Evolutionary conservation across 306 rosid species (phyloP).

Genomic region (Lathyrus oleraceus): DNA sequence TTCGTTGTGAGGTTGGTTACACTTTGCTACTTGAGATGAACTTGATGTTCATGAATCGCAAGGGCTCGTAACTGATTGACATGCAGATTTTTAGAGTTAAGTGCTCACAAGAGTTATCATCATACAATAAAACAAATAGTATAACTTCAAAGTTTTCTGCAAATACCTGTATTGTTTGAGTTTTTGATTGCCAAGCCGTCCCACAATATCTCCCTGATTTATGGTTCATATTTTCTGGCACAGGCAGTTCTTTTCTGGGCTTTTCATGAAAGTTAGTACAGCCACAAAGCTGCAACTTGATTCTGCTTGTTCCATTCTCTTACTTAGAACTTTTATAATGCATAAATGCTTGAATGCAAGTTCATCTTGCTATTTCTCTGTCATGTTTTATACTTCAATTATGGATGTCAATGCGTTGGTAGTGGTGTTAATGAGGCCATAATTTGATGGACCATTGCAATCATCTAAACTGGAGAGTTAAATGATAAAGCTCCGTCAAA

Average conservation of each 20-base stretch:
- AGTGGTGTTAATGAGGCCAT: conserved; percentile 13
- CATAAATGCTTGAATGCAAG: conserved; percentile 11
- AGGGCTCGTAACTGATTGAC: neutral
- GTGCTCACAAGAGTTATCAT: neutral
- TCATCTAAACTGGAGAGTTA: conserved; percentile 1
- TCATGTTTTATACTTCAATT: conserved; percentile 2
- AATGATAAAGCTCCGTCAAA: neutral
- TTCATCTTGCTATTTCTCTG: conserved; percentile 8
- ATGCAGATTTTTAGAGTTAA: neutral
- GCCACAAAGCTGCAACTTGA: conserved; percentile 8
- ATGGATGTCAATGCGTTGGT: neutral
- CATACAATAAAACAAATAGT: neutral
- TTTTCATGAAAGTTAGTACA: conserved; percentile 16
- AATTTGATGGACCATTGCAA: conserved; percentile 12
- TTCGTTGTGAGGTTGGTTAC: conserved; percentile 14
- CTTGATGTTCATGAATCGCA: conserved; percentile 3
- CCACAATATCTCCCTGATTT: conserved; percentile 1
- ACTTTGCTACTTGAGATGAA: conserved; percentile 20
- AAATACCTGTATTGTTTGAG: conserved; percentile 4
- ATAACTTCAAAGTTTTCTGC: neutral
- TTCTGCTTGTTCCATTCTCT: conserved; percentile 14
- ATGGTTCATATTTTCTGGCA: conserved; percentile 8
- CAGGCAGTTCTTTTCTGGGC: neutral
- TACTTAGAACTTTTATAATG: conserved; percentile 2
- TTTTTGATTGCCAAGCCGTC: neutral